Percentiles rank a stretch among this genome's conserved stretches.
phyloP scores from a whole-genome alignment of 179 eudicot species.

The Patellifolia procumbens region DNA sequence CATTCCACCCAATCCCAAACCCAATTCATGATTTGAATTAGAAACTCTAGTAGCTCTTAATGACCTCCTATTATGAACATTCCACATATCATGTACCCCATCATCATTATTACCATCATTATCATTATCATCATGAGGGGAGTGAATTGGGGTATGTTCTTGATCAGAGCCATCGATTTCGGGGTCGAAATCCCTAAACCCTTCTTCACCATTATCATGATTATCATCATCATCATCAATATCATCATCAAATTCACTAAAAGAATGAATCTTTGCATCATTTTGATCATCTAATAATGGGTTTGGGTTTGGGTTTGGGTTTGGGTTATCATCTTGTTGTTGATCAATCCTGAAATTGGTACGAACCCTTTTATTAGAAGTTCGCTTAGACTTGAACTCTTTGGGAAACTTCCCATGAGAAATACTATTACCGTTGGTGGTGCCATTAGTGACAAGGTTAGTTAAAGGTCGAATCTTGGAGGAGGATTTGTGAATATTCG shows the following conservation, averaged over 20 bases:
- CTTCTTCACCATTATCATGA: constrained; percentile 6
- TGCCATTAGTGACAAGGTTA: constrained; percentile 36
- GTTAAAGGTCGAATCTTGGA: constrained; percentile 58
- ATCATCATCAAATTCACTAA: background rate
- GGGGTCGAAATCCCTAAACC: constrained; percentile 7
- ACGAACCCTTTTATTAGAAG: constrained; percentile 12
- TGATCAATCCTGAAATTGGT: constrained; percentile 4
- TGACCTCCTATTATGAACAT: constrained; percentile 25
- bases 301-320: too few relatives aligned
- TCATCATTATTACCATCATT: background rate
- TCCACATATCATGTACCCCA: constrained; percentile 26
- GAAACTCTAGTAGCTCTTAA: constrained; percentile 28
- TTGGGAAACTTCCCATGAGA: constrained; percentile 14
- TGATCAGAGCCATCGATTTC: constrained; percentile 22
- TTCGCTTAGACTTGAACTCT: constrained; percentile 11
- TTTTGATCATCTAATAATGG: too few relatives aligned
- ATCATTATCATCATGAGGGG: background rate
- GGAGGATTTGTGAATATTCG: background rate
- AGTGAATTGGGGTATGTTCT: constrained; percentile 20
- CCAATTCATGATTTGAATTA: constrained; percentile 15
- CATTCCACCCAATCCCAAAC: constrained; percentile 11
- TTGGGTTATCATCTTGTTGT: background rate
- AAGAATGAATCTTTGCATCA: constrained; percentile 1
- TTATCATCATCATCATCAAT: background rate
- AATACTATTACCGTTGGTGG: constrained; percentile 9